These are phyloP conservation scores for Flaveria sonorensis DNA, from an alignment of 129 eudicot species.

Conservation along the genomic window DNA sequence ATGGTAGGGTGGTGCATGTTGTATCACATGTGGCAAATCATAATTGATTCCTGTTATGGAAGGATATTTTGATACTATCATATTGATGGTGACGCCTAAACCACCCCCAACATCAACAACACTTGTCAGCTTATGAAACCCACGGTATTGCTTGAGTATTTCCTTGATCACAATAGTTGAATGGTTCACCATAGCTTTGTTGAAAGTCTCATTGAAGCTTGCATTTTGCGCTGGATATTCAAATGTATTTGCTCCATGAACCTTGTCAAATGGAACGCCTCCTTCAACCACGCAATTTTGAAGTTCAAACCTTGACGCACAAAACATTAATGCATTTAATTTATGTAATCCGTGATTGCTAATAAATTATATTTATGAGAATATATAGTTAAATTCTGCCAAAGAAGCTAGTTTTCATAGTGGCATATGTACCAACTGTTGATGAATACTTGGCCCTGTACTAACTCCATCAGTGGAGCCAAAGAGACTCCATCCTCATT, in stretches of 20 bases:
- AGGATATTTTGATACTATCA: slow-evolving; percentile 30
- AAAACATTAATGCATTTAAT: not conserved
- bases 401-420: not conserved
- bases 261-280: slow-evolving; percentile 37
- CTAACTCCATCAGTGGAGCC: not conserved
- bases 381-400: too few relatives aligned
- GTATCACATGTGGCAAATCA: slow-evolving; percentile 43
- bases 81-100: slow-evolving; percentile 30
- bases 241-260: slow-evolving; percentile 30
- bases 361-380: too few relatives aligned
- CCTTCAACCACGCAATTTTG: slow-evolving; percentile 33
- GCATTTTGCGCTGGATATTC: slow-evolving; percentile 24
- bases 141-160: slow-evolving; percentile 28
- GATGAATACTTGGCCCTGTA: not conserved
- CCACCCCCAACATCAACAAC: slow-evolving; percentile 52
- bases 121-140: slow-evolving; percentile 25
- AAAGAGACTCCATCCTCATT: slow-evolving; percentile 1
- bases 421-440: not conserved
- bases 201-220: slow-evolving; percentile 26
- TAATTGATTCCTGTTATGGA: slow-evolving; percentile 33
- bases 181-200: slow-evolving; percentile 36
- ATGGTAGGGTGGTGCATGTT: slow-evolving; percentile 24
- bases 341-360: not conserved
- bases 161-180: slow-evolving; percentile 27
- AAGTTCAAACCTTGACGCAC: slow-evolving; percentile 21